Base-by-base conservation (phyloP, 495 filamentous ascomycete genomes). In the Penicillium ochrochloron region DNA sequence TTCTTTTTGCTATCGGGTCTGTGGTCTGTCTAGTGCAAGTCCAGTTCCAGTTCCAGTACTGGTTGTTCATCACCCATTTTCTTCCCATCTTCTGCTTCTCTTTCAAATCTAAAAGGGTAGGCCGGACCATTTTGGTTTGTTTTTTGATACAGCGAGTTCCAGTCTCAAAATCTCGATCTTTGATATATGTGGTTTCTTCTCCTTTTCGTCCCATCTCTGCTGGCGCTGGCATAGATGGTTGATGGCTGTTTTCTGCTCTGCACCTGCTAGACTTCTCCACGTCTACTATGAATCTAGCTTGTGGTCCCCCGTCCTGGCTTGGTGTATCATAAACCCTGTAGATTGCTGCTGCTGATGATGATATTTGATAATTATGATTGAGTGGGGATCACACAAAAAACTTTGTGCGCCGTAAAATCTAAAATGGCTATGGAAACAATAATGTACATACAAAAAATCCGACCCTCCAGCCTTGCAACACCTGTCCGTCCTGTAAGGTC, bases 361-460 rank as follows among this genome's bases (percentile, higher is more conserved):
- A 31, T 52, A 25, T 23, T 48, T 48, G 63, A 70, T 48, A 21
- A 48, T 48, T 48, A 23, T 25, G 44, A 44, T 65, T 65, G 72
- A 76, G 70, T 66, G 71, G 72, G 70, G 68, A 70, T 60, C 55
- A 63, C 62, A 61, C 57, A 46, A 46, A 51, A 42, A 41, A 4
- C 31, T 17, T 21, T n/a, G 44, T 63, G 59, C 63, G 61, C 62
- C 64, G 66, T 74, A 25, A 76, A 66, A 73, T 77, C 67, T 74
- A 73, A 64, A 63, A 70, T 72, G 70, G 63, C 64, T 17, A 41
- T 48, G 10, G 3, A 12, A 12, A 42, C 5, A 44, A n/a, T 76
- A 78, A 74, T 80, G 65, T 78, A 79, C 75, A 77, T n/a, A 27
- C 25, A 70, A 35, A 37, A 37, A 14, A 41, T 63, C 64, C 63